Conservation (phyloP, 2,329 filamentous ascomycete genomes). For the Aspergillus flavus region DNA sequence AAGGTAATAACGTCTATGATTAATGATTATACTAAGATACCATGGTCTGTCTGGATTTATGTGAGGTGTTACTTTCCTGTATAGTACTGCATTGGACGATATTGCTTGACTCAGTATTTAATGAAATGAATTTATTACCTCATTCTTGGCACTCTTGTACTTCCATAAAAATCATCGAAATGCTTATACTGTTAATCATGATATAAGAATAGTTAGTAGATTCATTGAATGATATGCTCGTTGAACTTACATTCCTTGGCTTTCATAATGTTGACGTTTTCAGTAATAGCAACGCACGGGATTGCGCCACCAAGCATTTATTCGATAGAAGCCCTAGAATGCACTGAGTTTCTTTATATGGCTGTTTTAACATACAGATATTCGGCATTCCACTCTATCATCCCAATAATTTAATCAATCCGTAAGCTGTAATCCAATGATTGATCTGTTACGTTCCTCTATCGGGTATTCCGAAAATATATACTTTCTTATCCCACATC, state of each 20-base stretch:
- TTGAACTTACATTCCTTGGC: not conserved
- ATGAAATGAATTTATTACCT: not conserved
- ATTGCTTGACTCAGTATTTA: not conserved
- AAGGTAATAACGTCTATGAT: conserved; percentile 2
- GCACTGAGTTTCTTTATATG: not conserved
- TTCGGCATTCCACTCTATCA: no score
- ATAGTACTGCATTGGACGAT: not conserved
- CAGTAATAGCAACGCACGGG: not conserved
- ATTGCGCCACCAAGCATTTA: not conserved
- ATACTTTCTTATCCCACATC: not conserved
- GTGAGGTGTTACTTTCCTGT: not conserved
- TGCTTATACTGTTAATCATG: not conserved
- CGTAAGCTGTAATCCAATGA: no score
- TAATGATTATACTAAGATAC: conserved; percentile 10
- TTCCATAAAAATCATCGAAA: not conserved
- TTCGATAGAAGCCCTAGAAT: not conserved
- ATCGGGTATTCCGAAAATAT: not conserved
- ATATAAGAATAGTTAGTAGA: not conserved
- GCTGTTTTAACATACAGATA: no score
- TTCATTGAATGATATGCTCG: not conserved
- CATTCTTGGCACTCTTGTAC: not conserved
- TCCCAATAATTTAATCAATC: not conserved
- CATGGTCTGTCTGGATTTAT: not conserved
- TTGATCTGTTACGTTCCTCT: not conserved
- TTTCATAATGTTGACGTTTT: not conserved